These are phyloP conservation scores for Acacia pycnantha DNA, from an alignment of 331 rosid genomes.

Conservation along the genomic window DNA sequence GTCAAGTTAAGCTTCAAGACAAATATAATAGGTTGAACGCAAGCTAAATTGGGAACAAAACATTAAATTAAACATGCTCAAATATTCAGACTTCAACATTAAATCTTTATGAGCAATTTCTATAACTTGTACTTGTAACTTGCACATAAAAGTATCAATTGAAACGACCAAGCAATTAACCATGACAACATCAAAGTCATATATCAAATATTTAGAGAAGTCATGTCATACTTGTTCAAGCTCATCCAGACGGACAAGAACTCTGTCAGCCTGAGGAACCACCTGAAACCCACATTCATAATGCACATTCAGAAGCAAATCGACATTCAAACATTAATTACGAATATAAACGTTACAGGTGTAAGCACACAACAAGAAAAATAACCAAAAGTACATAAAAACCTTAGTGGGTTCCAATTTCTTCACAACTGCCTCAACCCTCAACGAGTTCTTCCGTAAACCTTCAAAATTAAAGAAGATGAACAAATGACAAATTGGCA, in stretches of 20 bases:
- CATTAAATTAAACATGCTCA: no score
- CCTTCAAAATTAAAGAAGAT: conserved; percentile 36
- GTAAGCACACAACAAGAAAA: neutral
- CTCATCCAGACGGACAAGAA: conserved; percentile 81
- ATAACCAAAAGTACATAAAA: neutral
- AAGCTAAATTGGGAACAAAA: no score
- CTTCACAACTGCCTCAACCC: conserved; percentile 54
- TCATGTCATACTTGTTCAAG: conserved; percentile 51
- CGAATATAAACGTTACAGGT: neutral
- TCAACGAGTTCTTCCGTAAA: conserved; percentile 50
- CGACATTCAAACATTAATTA: neutral
- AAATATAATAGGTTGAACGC: no score
- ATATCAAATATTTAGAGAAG: neutral
- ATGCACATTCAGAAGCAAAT: conserved; percentile 5
- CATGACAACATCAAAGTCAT: neutral
- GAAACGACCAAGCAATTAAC: no score
- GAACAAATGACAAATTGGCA: no score
- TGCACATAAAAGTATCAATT: no score
- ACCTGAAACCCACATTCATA: conserved; percentile 54
- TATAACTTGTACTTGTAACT: no score
- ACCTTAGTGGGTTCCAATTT: conserved; percentile 86
- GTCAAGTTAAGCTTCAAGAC: no score
- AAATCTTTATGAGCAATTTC: no score
- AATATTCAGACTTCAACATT: no score
- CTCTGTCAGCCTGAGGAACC: conserved; percentile 92